These are phyloP conservation scores for Pseudogymnoascus sp. DNA, from an alignment of 2,329 filamentous ascomycete species.

Conservation along the genomic window DNA sequence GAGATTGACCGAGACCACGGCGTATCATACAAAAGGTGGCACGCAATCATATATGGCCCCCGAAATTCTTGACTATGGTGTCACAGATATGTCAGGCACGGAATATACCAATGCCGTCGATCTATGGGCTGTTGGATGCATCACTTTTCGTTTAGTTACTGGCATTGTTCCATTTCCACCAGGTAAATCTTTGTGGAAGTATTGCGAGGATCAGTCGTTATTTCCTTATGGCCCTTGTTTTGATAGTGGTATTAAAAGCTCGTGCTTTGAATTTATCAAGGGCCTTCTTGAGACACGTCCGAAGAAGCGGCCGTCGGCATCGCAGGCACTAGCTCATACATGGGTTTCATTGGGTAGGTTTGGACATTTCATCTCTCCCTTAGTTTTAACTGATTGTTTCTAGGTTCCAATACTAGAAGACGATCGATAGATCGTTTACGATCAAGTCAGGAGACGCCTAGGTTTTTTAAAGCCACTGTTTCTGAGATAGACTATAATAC, in stretches of 20 bases:
- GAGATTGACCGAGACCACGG: neutral
- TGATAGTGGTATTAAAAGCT: neutral
- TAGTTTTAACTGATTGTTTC: neutral
- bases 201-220: no score
- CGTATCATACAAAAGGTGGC: neutral
- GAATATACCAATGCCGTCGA: slow-evolving; percentile 14
- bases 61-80: slow-evolving; percentile 10
- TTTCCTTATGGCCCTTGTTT: neutral
- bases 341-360: neutral
- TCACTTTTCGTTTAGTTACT: slow-evolving; percentile 10
- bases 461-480: neutral
- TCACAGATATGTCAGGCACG: neutral
- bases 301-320: neutral
- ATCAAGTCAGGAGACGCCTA: neutral
- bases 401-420: neutral
- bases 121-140: slow-evolving; percentile 17
- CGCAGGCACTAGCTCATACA: neutral
- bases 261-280: neutral
- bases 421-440: neutral
- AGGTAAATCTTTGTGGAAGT: no score
- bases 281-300: neutral
- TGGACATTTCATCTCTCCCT: neutral
- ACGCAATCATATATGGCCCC: slow-evolving; percentile 15
- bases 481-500: neutral
- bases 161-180: slow-evolving; percentile 12